Conservation (phyloP, 345 rosid genomes). For the Corchorus capsularis region DNA sequence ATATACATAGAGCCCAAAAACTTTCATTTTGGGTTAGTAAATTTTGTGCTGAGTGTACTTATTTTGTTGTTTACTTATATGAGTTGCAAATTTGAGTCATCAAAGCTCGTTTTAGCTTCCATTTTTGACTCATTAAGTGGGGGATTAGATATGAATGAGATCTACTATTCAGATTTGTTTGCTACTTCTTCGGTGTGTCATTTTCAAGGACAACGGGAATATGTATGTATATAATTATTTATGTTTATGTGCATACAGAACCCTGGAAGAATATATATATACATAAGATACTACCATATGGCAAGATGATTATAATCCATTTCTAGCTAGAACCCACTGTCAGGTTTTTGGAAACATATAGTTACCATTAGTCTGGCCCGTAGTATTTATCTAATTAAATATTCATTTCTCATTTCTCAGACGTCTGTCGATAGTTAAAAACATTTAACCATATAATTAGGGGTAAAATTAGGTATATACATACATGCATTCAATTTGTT, state of each 20-base stretch:
- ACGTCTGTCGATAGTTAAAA: too few relatives aligned
- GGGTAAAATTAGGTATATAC: too few relatives aligned
- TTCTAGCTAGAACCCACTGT: not conserved
- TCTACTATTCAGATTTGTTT: slow-evolving; percentile 25
- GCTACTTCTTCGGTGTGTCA: slow-evolving; percentile 19
- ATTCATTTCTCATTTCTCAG: too few relatives aligned
- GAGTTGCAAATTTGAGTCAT: not conserved
- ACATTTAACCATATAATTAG: too few relatives aligned
- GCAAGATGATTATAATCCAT: not conserved
- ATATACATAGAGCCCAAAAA: not conserved
- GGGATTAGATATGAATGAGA: slow-evolving; percentile 28
- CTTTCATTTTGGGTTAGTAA: not conserved
- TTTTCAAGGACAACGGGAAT: slow-evolving; percentile 14
- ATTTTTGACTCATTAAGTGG: slow-evolving; percentile 21
- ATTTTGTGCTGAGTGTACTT: not conserved
- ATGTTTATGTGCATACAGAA: not conserved
- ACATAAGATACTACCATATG: not conserved
- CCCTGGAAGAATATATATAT: not conserved
- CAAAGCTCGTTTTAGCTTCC: slow-evolving; percentile 1
- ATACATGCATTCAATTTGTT: too few relatives aligned
- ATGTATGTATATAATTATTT: not conserved
- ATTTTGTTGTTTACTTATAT: not conserved
- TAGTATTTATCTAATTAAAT: too few relatives aligned
- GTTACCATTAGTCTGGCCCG: not conserved
- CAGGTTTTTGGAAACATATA: slow-evolving; percentile 23